A percentile compares a stretch with the other conserved stretches of the same genome.
These are phyloP conservation scores for Fusarium oxysporum DNA, from an alignment of 2,329 filamentous ascomycete species.

Conservation along the genomic window DNA sequence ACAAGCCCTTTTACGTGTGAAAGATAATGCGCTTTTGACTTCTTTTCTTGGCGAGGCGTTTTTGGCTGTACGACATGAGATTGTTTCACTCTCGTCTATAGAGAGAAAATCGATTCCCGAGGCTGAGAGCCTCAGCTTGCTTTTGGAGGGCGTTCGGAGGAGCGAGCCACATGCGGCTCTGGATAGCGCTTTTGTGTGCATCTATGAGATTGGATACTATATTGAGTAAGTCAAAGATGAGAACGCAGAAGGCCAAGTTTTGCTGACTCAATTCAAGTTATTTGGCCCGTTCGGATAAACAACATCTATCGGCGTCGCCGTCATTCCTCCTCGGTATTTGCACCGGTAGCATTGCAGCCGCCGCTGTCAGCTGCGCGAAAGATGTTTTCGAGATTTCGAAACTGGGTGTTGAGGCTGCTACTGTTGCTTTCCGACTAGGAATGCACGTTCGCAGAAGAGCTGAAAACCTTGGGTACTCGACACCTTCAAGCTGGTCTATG, in stretches of 20 bases:
- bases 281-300: background rate
- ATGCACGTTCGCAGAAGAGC: background rate
- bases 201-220: conserved; percentile 1
- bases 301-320: background rate
- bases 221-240: background rate
- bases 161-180: background rate
- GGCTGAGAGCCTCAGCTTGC: background rate
- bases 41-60: background rate
- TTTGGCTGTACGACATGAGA: background rate
- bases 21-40: background rate
- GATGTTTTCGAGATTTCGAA: background rate
- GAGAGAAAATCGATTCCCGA: background rate
- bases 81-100: background rate
- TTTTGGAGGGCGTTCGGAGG: background rate
- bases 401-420: background rate
- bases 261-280: background rate
- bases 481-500: background rate
- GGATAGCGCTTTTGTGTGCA: conserved; percentile 1
- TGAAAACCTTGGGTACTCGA: background rate
- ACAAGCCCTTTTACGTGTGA: background rate
- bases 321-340: background rate
- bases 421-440: background rate
- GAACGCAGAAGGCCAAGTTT: fast-evolving
- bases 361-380: fast-evolving
- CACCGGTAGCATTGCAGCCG: background rate